A percentile compares a stretch with the other conserved stretches of the same genome.
Conservation (phyloP, 495 filamentous ascomycete species). For the Penicillium salamii region DNA sequence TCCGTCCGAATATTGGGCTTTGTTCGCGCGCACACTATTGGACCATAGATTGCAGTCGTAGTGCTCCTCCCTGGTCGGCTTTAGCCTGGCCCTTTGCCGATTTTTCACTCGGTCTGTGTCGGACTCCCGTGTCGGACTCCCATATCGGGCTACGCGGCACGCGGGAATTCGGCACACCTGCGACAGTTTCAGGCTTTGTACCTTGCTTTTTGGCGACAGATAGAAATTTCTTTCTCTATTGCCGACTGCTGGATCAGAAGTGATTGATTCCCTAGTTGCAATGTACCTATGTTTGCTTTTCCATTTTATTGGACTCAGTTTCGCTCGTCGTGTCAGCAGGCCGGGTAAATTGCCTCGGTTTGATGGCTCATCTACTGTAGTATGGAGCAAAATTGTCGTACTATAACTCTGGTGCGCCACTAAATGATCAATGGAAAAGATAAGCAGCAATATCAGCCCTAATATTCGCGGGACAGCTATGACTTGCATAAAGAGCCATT, state of each 20-base stretch:
- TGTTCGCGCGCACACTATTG: background rate
- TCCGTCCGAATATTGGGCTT: background rate
- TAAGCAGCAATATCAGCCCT: slow-evolving; percentile 1
- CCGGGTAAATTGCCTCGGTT: slow-evolving; percentile 7
- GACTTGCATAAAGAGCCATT: too few species aligned
- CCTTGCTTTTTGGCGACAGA: background rate
- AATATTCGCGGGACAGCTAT: background rate
- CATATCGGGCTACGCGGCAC: slow-evolving; percentile 3
- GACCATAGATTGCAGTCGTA: background rate
- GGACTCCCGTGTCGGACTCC: slow-evolving; percentile 13
- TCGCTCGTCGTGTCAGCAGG: background rate
- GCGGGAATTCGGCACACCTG: slow-evolving; percentile 8
- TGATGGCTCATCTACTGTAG: background rate
- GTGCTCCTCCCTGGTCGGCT: background rate
- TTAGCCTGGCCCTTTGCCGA: background rate
- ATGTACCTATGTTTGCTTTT: background rate
- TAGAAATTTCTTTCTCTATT: too few species aligned
- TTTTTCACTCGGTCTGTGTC: slow-evolving; percentile 6
- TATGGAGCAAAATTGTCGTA: background rate
- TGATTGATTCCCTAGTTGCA: too few species aligned
- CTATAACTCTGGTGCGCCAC: background rate
- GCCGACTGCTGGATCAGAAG: background rate
- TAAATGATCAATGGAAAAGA: background rate
- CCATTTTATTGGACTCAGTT: background rate
- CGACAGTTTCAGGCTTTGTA: slow-evolving; percentile 1